These are phyloP conservation scores for Lepidopterella palustris DNA, from an alignment of 495 filamentous ascomycete species.

Conservation along the genomic window DNA sequence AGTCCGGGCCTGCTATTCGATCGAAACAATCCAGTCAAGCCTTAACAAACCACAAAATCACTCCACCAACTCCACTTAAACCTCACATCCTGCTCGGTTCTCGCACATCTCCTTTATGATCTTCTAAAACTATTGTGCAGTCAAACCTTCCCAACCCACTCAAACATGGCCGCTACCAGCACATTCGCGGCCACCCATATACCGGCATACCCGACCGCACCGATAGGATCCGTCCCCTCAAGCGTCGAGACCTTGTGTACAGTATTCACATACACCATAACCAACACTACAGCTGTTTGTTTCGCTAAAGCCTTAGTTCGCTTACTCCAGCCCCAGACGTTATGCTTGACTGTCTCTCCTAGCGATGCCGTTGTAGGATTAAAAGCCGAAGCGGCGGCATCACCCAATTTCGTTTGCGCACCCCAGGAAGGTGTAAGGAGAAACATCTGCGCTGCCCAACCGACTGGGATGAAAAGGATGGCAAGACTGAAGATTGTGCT, in stretches of 20 bases:
- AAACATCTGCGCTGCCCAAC: slow-evolving; percentile 62
- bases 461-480: slow-evolving; percentile 53
- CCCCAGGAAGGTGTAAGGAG: slow-evolving; percentile 60
- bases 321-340: slow-evolving; percentile 47
- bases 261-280: slow-evolving; percentile 53
- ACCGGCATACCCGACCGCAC: slow-evolving; percentile 61
- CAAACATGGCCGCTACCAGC: slow-evolving; percentile 52
- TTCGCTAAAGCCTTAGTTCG: slow-evolving; percentile 59
- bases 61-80: no score
- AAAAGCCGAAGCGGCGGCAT: slow-evolving; percentile 35
- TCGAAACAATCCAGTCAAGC: no score
- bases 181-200: slow-evolving; percentile 61
- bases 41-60: no score
- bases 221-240: slow-evolving; percentile 57
- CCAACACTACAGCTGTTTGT: slow-evolving; percentile 52
- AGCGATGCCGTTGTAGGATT: slow-evolving; percentile 50
- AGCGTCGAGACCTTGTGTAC: slow-evolving; percentile 57
- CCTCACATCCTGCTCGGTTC: no score
- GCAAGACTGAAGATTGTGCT: slow-evolving; percentile 48
- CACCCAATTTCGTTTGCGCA: slow-evolving; percentile 16
- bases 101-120: no score
- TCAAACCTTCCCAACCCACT: slow-evolving; percentile 53
- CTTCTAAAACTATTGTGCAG: no score
- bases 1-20: no score
- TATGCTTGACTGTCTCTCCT: slow-evolving; percentile 55